phyloP scores from a whole-genome alignment of 176 grass and related monocot genomes.

The Canna indica region DNA sequence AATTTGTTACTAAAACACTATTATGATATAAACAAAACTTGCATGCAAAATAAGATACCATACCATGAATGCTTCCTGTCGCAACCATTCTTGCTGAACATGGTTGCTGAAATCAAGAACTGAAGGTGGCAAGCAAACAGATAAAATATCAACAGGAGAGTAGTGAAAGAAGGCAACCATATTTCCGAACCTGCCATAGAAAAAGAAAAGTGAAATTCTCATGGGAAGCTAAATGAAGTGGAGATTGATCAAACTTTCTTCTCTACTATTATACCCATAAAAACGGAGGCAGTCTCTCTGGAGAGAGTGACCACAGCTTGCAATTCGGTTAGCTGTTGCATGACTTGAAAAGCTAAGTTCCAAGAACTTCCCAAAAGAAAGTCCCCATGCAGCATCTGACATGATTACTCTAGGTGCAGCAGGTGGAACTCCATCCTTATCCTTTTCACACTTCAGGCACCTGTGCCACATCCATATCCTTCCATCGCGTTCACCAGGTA shows the following conservation, averaged over 20 bases:
- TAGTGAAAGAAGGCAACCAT: constrained; percentile 91
- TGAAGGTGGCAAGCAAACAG: constrained; percentile 61
- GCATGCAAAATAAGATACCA: constrained; percentile 17
- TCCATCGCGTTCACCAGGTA: constrained; percentile 65
- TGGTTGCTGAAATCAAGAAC: constrained; percentile 55
- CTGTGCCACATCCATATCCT: constrained; percentile 99
- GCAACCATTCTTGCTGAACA: constrained; percentile 53
- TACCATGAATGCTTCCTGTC: constrained; percentile 68
- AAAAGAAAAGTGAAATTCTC: constrained; percentile 13
- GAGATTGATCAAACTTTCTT: not conserved
- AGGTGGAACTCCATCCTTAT: constrained; percentile 62
- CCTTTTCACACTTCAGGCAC: constrained; percentile 60
- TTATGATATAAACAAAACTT: not conserved
- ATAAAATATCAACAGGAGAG: constrained; percentile 58
- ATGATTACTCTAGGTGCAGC: constrained; percentile 58
- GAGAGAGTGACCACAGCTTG: constrained; percentile 83
- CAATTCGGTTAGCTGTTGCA: constrained; percentile 75
- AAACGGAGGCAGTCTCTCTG: constrained; percentile 81
- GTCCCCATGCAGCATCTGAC: constrained; percentile 85
- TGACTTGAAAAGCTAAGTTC: constrained; percentile 92
- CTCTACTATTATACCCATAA: constrained; percentile 47
- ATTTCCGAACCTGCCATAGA: constrained; percentile 65
- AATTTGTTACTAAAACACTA: not conserved
- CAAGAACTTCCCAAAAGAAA: constrained; percentile 96
- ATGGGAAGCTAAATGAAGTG: not conserved